Conservation (phyloP, 1,284 basidiomycete genomes). For the Sanghuangporus sanghuang region DNA sequence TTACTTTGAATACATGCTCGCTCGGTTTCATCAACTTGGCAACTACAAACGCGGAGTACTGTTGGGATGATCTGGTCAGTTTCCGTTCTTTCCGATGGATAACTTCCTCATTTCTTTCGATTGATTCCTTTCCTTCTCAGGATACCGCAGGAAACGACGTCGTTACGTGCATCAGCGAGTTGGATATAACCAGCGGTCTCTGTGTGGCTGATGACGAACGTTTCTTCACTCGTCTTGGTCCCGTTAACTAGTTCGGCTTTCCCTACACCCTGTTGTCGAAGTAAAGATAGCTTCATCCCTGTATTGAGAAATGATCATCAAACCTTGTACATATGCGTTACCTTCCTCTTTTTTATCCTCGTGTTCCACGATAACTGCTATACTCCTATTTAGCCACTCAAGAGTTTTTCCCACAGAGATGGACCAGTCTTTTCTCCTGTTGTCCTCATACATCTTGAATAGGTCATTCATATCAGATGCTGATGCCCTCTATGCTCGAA, state of each 20-base stretch:
- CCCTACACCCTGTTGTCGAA: not conserved
- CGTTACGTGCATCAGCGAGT: not conserved
- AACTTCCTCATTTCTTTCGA: not conserved
- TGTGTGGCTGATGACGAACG: not conserved
- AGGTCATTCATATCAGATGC: too few relatives aligned
- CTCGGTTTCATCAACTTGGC: not conserved
- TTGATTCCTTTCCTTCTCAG: not conserved
- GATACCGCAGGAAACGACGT: not conserved
- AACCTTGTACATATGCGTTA: too few relatives aligned
- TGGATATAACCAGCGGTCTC: not conserved
- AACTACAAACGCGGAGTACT: not conserved
- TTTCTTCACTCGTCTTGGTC: not conserved
- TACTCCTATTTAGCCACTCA: too few relatives aligned
- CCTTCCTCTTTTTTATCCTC: too few relatives aligned
- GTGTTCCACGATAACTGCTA: too few relatives aligned
- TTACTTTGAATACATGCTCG: not conserved
- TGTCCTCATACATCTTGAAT: too few relatives aligned
- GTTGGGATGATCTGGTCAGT: not conserved
- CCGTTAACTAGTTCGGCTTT: not conserved
- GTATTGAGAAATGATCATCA: too few relatives aligned
- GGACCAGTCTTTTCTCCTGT: too few relatives aligned
- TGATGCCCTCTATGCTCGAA: too few relatives aligned
- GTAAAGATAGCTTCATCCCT: too few relatives aligned
- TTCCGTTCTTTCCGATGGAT: not conserved
- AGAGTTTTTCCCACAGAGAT: too few relatives aligned